Evolutionary conservation across 352 stramenopile species (phyloP).

Genomic region (Phytopythium sindhum): DNA sequence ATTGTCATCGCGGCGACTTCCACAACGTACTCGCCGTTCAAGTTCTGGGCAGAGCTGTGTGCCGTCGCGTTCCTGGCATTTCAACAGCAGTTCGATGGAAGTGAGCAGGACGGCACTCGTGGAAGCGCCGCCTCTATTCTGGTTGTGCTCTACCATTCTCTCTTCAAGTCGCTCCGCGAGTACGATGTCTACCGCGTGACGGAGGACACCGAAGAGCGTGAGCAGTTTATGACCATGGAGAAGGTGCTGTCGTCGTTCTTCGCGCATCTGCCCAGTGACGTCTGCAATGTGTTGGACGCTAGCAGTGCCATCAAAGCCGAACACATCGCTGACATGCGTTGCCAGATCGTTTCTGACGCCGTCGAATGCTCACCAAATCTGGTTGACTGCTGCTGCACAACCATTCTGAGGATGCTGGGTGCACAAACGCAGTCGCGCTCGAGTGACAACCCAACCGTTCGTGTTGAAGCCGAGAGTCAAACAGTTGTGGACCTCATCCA

Average conservation of each 20-base stretch:
- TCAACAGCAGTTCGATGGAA: slow-evolving; percentile 20
- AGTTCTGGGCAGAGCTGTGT: slow-evolving; percentile 84
- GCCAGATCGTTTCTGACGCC: slow-evolving; percentile 51
- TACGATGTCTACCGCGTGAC: slow-evolving; percentile 82
- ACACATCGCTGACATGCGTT: slow-evolving; percentile 24
- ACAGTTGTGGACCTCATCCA: slow-evolving; percentile 57
- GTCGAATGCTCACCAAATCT: slow-evolving; percentile 77
- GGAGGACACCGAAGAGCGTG: slow-evolving; percentile 77
- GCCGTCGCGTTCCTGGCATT: slow-evolving; percentile 51
- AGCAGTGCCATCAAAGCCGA: slow-evolving; percentile 13
- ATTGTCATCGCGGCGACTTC: slow-evolving; percentile 74
- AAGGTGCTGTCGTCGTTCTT: slow-evolving; percentile 60
- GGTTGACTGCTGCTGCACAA: slow-evolving; percentile 52
- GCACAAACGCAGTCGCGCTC: slow-evolving; percentile 14
- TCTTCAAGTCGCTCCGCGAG: slow-evolving; percentile 66
- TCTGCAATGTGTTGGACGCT: slow-evolving; percentile 9
- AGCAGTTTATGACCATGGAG: slow-evolving; percentile 82
- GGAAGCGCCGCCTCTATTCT: slow-evolving; percentile 21
- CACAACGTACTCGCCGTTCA: slow-evolving; percentile 79
- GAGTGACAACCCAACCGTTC: not conserved
- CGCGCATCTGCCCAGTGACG: slow-evolving; percentile 9
- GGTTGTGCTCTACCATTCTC: slow-evolving; percentile 44
- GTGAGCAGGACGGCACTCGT: not conserved
- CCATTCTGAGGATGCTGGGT: slow-evolving; percentile 63
- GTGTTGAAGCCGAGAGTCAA: slow-evolving; percentile 21